phyloP scores from a whole-genome alignment of 331 rosid species.

The Rosa hybrid region DNA sequence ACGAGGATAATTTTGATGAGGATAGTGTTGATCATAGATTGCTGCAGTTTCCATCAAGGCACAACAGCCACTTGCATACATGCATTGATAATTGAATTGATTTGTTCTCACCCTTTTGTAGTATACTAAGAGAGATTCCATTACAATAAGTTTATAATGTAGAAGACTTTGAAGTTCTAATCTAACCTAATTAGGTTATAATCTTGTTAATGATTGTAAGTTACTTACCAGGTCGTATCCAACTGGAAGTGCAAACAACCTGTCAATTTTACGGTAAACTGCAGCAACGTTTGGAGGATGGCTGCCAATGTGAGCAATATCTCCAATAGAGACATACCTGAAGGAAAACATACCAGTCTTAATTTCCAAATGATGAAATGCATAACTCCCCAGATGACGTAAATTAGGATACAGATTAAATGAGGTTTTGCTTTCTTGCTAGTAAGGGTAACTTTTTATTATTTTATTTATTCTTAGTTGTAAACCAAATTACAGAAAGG shows the following conservation, averaged over 20 bases:
- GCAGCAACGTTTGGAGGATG: constrained; percentile 98
- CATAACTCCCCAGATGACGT: constrained; percentile 4
- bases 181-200: background rate
- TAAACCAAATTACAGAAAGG: background rate
- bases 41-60: background rate
- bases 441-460: background rate
- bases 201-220: background rate
- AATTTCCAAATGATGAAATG: background rate
- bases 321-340: constrained; percentile 80
- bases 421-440: background rate
- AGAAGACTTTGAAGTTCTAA: background rate
- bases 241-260: constrained; percentile 63
- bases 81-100: background rate
- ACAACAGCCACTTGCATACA: background rate
- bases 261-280: constrained; percentile 71
- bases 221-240: constrained; percentile 94
- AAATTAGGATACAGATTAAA: background rate
- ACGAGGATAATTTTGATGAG: background rate
- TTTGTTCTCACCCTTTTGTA: background rate
- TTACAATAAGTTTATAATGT: background rate
- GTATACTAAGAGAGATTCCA: background rate
- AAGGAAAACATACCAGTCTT: background rate
- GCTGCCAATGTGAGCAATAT: constrained; percentile 82
- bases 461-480: background rate
- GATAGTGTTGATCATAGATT: background rate